Evolutionary conservation across 2,329 filamentous ascomycete genomes (phyloP).

Genomic region (Geosmithia putterillii): DNA sequence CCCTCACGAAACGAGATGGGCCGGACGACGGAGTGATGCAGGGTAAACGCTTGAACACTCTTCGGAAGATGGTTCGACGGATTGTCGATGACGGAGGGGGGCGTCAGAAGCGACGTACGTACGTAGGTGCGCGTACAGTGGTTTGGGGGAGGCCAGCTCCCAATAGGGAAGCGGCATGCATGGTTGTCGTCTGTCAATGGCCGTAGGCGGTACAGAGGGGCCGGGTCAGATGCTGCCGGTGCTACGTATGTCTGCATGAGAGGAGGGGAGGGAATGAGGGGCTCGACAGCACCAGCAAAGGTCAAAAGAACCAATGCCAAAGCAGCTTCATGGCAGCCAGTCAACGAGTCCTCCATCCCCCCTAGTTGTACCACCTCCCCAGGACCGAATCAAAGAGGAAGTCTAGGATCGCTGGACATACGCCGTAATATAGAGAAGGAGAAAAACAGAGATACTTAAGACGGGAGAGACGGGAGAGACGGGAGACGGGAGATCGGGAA

Average conservation of each 20-base stretch:
- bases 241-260: neutral
- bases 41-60: neutral
- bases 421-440: no score
- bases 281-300: neutral
- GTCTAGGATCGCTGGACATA: no score
- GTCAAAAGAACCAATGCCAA: neutral
- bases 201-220: neutral
- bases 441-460: no score
- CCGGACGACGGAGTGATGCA: neutral
- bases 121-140: neutral
- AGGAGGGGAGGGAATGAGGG: neutral
- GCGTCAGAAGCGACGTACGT: neutral
- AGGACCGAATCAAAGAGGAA: no score
- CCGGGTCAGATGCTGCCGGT: neutral
- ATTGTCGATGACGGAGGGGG: neutral
- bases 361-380: no score
- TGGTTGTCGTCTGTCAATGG: no score
- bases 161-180: neutral
- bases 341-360: no score
- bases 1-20: no score
- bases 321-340: no score
- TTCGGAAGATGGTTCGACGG: neutral
- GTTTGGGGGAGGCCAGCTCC: no score
- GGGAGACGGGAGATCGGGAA: no score
- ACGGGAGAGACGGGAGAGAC: no score